Evolutionary conservation across 2,329 filamentous ascomycete genomes (phyloP), one percentile per base, ranked within the genome.

Genomic region (Cordyceps farinosa): DNA sequence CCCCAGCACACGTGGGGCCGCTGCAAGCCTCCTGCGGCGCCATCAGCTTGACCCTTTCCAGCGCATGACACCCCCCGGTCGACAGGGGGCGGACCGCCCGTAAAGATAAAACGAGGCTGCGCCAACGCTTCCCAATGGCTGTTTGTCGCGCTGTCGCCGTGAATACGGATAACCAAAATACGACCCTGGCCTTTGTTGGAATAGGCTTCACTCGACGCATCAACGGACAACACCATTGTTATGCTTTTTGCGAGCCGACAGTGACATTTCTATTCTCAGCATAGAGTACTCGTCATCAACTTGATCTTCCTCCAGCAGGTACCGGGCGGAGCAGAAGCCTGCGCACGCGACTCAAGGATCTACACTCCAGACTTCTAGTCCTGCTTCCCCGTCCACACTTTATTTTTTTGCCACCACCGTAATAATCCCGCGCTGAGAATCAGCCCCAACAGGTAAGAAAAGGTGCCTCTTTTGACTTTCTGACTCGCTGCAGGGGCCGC

Each of bases 1-100:
- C 34, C 40, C 34, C 40, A 44, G 40, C 44, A 32, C 51, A 62
- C 42, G 59, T 55, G 59, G 59, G 51, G 51, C 32, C 13, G 59
- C 42, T 42, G 42, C 51, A 50, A 55, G 51, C 59, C 59, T 62
- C 51, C 30, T 55, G 27, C 45, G 45, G 44, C 54, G 40, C 42
- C 22, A 36, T 34, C 8, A n/a, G 32, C 34, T 22, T n/a, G n/a
- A n/a, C 8, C n/a, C 34, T 13, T 13, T 40, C 10, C 52, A 54
- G 27, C 22, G 52, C 52, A 44, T 36, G 44, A 48, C 29, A 45
- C 17, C 5, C 38, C 38, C 38, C 8, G 8, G 17, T 22, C 9
- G 13, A 32, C 38, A 32, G 53, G 53, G 36, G 38, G n/a, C 5
- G n/a, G 34, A 53, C 10, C 48, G 30, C 48, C 48, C 30, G 48